Evolutionary conservation across 176 grass and related monocot genomes (phyloP), one percentile per base, ranked within the genome.

Genomic region (Lolium perenne): DNA sequence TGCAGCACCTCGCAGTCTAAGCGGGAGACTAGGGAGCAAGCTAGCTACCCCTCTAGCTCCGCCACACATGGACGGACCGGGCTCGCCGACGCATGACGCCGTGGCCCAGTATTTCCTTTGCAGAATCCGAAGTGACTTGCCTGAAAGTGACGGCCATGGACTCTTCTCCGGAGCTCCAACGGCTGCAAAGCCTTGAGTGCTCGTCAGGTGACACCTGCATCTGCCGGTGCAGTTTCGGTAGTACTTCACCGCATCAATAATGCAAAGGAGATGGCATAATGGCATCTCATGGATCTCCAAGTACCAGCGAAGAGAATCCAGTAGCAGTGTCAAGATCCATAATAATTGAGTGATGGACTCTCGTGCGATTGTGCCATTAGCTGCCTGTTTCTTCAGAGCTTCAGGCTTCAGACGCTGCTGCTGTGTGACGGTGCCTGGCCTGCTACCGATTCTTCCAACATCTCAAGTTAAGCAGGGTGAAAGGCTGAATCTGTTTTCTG

Each of bases 1-100:
- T 53, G 51, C 69, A 53, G 78, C 70, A 61, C n/a, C 68, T 82
- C 78, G 49, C 72, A 53, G 51, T 62, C 88, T 81, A 26, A 63
- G n/a, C 26, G 51, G 41, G 53, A 22, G 60, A 62, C 16, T 15
- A 72, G 62, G 83, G 64, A 82, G 71, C 78, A 86, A 78, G 71
- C 32, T 68, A 18, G 84, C 72, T 35, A 35, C 32, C 32, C 84
- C 73, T 86, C 53, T 86, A 54, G 63, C 22, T 74, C 54, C 77
- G 84, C 80, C 80, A 90, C 84, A 87, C 56, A 87, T 90, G 89
- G 84, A 87, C 89, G 89, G 84, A 47, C 55, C 56, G 1, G 48
- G 65, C 71, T 79, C 35, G 69, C 45, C 70, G 79, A 78, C 29
- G 51, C 83, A 62, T 64, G 84, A 54, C 64, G 84, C 66, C 18